Evolutionary conservation across 495 filamentous ascomycete genomes (phyloP).

Genomic region (Penicillium bovifimosum): DNA sequence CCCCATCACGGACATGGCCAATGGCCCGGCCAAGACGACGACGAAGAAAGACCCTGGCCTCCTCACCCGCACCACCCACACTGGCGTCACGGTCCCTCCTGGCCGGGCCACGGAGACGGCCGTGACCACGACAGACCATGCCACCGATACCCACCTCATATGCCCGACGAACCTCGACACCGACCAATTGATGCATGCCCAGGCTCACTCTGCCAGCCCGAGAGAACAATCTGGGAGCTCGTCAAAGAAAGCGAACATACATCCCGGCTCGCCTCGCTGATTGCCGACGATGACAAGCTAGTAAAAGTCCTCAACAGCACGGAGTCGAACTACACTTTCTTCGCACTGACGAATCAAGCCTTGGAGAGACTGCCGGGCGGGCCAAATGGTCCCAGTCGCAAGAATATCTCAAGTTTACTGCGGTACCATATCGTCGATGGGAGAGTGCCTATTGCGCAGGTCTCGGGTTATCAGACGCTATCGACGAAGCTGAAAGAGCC

Average conservation of each 20-base stretch:
- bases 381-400: slow-evolving; percentile 32
- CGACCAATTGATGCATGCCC: slow-evolving; percentile 19
- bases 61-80: not conserved
- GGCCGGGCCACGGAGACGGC: not conserved
- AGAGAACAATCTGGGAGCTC: slow-evolving; percentile 71
- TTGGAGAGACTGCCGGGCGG: slow-evolving; percentile 57
- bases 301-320: slow-evolving; percentile 66
- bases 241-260: slow-evolving; percentile 70
- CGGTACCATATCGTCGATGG: slow-evolving; percentile 69
- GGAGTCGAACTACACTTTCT: slow-evolving; percentile 65
- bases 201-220: slow-evolving; percentile 17
- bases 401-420: slow-evolving; percentile 56
- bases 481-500: slow-evolving; percentile 55
- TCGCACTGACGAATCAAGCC: slow-evolving; percentile 71
- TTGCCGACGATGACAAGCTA: slow-evolving; percentile 65
- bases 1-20: not conserved
- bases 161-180: not conserved
- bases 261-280: slow-evolving; percentile 63
- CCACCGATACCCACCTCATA: not conserved
- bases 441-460: slow-evolving; percentile 55
- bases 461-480: slow-evolving; percentile 59
- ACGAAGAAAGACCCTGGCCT: not conserved
- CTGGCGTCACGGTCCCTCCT: not conserved
- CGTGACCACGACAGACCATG: not conserved
- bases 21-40: not conserved